Percentiles rank a stretch among this genome's conserved stretches.
These are phyloP conservation scores for Trichoderma oligosporum DNA, from an alignment of 2,329 filamentous ascomycete species.

Conservation along the genomic window DNA sequence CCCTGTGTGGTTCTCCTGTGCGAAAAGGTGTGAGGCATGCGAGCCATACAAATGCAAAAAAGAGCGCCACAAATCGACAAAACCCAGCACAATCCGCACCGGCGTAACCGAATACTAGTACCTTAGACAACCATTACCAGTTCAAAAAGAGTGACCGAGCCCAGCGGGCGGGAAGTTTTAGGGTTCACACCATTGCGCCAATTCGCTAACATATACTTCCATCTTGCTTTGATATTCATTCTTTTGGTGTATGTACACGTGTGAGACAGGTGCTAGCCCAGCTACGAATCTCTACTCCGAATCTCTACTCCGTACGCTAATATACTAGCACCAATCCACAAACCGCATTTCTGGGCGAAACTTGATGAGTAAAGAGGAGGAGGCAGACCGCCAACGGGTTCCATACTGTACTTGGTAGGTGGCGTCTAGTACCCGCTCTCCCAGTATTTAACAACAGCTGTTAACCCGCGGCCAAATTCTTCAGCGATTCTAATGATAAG, in stretches of 20 bases:
- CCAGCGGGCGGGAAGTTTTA: slow-evolving; percentile 17
- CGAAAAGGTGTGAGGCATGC: slow-evolving; percentile 1
- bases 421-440: background rate
- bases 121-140: slow-evolving; percentile 20
- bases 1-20: slow-evolving; percentile 11
- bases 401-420: background rate
- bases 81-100: slow-evolving; percentile 20
- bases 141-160: slow-evolving; percentile 19
- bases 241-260: background rate
- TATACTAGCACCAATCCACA: slow-evolving; percentile 12
- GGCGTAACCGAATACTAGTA: slow-evolving; percentile 22
- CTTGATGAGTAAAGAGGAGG: background rate
- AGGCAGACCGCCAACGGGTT: background rate
- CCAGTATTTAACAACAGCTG: background rate
- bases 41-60: slow-evolving; percentile 6
- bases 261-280: background rate
- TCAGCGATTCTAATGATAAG: background rate
- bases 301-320: slow-evolving; percentile 14
- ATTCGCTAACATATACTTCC: background rate
- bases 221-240: background rate
- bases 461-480: background rate
- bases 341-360: background rate
- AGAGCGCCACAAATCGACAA: slow-evolving; percentile 12
- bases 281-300: background rate
- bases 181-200: slow-evolving; percentile 6